Evolutionary conservation across 2,329 filamentous ascomycete genomes (phyloP), one percentile per base, ranked within the genome.

Genomic region (Diaporthe citriasiana): DNA sequence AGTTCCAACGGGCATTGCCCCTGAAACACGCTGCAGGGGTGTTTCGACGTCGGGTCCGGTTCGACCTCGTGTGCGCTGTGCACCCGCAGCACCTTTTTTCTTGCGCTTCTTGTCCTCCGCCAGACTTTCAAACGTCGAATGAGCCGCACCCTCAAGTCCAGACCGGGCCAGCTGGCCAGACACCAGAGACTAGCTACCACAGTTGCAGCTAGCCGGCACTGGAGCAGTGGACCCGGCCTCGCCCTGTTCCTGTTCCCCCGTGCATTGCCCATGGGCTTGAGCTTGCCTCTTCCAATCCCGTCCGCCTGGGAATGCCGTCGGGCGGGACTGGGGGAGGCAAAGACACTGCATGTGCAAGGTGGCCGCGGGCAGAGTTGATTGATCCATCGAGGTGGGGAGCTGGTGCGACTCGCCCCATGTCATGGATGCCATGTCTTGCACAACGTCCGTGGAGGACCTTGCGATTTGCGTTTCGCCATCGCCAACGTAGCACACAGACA

Each of bases 391-490:
- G 63, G 63, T 66, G 63, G 63, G 45, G 63, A 27, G 47, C 47
- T 68, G 63, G 33, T 68, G 63, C 47, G 63, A 68, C 63, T 68
- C 47, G 63, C 63, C 63, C 13, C 38, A 40, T 53, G 47, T 35
- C 63, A 68, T 68, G 63, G 63, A 53, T 68, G 33, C 63, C 63
- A 68, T 68, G 63, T 68, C 63, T 53, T 68, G 63, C n/a, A n/a
- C 33, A 13, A 38, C 63, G 33, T 40, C 63, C 63, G 63, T 40
- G 47, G 45, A 53, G 47, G 33, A 53, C 63, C 47, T 68, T 68
- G 63, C 63, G 63, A 68, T 68, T 53, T 68, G 63, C 63, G 63
- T 68, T 68, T 68, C 63, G 63, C 63, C 63, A 68, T 68, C 63
- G 47, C 63, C 63, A 68, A 53, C 30, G 63, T 68, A 68, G 63